Percentiles rank a stretch among this genome's conserved stretches.
phyloP scores from a whole-genome alignment of 2,329 filamentous ascomycete species.

The Diplodia intermedia region DNA sequence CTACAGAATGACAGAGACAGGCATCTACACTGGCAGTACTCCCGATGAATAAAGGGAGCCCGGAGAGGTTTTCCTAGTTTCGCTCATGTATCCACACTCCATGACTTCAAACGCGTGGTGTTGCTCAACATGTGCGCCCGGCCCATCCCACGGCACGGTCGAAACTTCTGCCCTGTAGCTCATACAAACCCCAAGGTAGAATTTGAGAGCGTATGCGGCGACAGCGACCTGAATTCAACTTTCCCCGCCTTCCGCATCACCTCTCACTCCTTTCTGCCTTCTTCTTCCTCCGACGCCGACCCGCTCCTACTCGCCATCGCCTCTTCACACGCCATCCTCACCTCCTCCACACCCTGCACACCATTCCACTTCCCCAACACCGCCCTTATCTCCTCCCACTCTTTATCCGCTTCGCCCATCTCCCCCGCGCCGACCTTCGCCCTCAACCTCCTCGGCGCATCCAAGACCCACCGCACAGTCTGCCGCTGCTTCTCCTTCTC shows the following conservation, averaged over 20 bases:
- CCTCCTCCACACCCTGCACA: conserved; percentile 52
- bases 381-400: conserved; percentile 54
- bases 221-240: too few species aligned
- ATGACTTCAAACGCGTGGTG: neutral
- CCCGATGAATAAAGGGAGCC: neutral
- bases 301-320: neutral
- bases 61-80: too few species aligned
- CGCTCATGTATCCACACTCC: neutral
- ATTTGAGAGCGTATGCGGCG: neutral
- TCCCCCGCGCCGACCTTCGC: conserved; percentile 65
- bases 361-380: conserved; percentile 54
- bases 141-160: neutral
- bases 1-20: neutral
- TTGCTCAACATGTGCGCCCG: neutral
- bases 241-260: neutral
- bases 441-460: conserved; percentile 65
- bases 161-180: neutral
- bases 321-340: conserved; percentile 48
- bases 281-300: neutral
- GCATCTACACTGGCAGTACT: neutral
- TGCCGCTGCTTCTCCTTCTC: conserved; percentile 57
- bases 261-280: conserved; percentile 2
- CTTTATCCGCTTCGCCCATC: conserved; percentile 64
- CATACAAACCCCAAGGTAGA: neutral
- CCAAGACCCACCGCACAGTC: conserved; percentile 68